Evolutionary conservation across 495 filamentous ascomycete species (phyloP), one percentile per base, ranked within the genome.

Genomic region (Aspergillus indologenus): DNA sequence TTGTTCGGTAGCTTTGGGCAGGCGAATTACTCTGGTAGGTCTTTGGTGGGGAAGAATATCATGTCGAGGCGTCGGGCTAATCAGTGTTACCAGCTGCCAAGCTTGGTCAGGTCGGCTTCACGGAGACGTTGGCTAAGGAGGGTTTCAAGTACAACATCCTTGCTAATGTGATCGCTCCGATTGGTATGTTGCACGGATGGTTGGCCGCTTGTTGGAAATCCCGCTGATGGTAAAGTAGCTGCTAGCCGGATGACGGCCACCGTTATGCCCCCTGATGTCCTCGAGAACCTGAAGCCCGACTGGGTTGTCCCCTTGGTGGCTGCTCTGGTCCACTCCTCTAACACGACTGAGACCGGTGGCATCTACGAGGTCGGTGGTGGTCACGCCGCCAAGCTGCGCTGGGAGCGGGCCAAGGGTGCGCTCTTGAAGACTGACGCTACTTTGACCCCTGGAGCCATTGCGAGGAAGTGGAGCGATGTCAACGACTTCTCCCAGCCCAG

Each of bases 111-210:
- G 92, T 98, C 57, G 94, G 92, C 60, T 98, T 98, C 80, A 97
- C 94, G 19, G 94, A 98, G 83, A 96, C 94, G 3, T 85, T 98
- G 58, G 94, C 95, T 53, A 98, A 96, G 80, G 94, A 98, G 79
- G 94, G 94, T 61, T 81, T 85, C 65, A 98, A 98, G 75, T 98
- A 98, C 80, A 98, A 98, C 83, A 98, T 98, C 64, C 76, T 96
- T 67, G 84, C 84, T 79, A 98, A 98, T 73, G 90, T 89, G 66
- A 98, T 98, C 77, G 92, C 94, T 31, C 94, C 94, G 48, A 93
- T 98, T 67, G 79, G 79, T 81, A 80, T 56, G 76, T 69, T 9
- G 26, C 4, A 12, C 8, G 31, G 6, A 23, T 22, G 5, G 19
- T 24, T 15, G 26, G n/a, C n/a, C n/a, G n/a, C n/a, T 18, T 14